Evolutionary conservation across 768 basidiomycete species (phyloP).

Genomic region (Lenzites betulinus): DNA sequence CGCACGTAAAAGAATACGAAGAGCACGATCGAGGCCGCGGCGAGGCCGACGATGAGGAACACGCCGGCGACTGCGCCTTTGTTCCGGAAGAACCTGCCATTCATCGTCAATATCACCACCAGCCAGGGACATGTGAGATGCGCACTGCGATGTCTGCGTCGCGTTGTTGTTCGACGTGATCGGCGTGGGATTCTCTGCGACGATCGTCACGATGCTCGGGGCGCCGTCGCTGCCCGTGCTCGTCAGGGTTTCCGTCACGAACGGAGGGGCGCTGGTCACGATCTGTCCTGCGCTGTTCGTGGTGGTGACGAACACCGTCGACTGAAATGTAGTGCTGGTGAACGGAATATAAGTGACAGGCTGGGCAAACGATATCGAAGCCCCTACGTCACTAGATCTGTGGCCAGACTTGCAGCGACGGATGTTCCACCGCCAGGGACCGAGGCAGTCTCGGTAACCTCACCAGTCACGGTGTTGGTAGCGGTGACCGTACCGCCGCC

Average conservation of each 20-base stretch:
- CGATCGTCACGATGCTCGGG: slow-evolving; percentile 59
- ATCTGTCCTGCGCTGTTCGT: slow-evolving; percentile 58
- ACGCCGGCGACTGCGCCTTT: slow-evolving; percentile 91
- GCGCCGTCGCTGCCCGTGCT: slow-evolving; percentile 57
- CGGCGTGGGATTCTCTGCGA: slow-evolving; percentile 73
- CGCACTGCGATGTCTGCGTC: slow-evolving; percentile 55
- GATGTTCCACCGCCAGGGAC: not conserved
- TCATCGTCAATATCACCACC: not conserved
- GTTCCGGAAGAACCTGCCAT: slow-evolving; percentile 79
- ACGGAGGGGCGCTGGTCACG: slow-evolving; percentile 52
- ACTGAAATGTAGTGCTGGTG: slow-evolving; percentile 53
- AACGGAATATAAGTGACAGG: not conserved
- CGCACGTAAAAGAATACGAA: slow-evolving; percentile 74
- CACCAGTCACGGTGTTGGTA: not conserved
- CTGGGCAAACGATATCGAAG: not conserved
- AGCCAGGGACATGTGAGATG: slow-evolving; percentile 1
- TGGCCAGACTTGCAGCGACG: not conserved
- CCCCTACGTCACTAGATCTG: slow-evolving; percentile 8
- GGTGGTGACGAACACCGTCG: slow-evolving; percentile 56
- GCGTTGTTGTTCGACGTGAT: slow-evolving; percentile 41
- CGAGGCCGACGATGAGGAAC: slow-evolving; percentile 87
- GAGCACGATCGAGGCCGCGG: slow-evolving; percentile 64
- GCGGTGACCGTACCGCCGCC: not conserved
- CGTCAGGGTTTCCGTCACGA: slow-evolving; percentile 57
- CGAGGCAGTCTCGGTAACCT: not conserved